phyloP scores from a whole-genome alignment of 1,284 basidiomycete species.

The Malassezia obtusa region DNA sequence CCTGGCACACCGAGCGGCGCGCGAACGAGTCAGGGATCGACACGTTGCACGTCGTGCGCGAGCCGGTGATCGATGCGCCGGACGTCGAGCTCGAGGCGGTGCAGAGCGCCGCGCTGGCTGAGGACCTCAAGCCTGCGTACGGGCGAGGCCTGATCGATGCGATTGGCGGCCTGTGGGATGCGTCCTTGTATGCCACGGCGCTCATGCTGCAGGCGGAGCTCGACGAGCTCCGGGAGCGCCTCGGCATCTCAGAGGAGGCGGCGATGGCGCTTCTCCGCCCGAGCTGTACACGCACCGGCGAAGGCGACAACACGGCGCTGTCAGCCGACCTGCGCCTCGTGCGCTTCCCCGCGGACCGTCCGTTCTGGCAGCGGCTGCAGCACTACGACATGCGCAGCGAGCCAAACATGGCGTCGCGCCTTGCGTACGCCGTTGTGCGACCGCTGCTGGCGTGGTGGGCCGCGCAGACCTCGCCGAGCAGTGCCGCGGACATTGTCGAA shows the following conservation, averaged over 20 bases:
- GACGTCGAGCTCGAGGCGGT: constrained; percentile 1
- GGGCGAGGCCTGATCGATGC: constrained; percentile 49
- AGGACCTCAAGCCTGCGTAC: constrained; percentile 20
- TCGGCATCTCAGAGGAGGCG: constrained; percentile 27
- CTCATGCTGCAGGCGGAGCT: constrained; percentile 24
- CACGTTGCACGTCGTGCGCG: background rate
- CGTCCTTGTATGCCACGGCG: constrained; percentile 42
- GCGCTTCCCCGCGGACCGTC: constrained; percentile 30
- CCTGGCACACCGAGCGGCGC: background rate
- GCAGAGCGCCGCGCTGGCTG: background rate
- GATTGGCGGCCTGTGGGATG: constrained; percentile 50
- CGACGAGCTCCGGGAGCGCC: constrained; percentile 18
- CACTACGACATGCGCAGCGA: constrained; percentile 26
- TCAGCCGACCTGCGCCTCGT: constrained; percentile 30
- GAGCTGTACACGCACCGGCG: constrained; percentile 17
- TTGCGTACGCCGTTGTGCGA: background rate
- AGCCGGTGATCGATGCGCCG: background rate
- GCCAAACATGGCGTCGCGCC: background rate
- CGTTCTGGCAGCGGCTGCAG: constrained; percentile 29
- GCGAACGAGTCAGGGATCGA: background rate
- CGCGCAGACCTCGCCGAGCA: background rate
- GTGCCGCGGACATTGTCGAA: background rate
- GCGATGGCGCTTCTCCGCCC: constrained; percentile 24
- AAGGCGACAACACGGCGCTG: constrained; percentile 19
- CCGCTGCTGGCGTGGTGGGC: background rate